A percentile compares a stretch with the other conserved stretches of the same genome.
These are phyloP conservation scores for Cicer bijugum DNA, from an alignment of 306 rosid genomes.

Conservation along the genomic window DNA sequence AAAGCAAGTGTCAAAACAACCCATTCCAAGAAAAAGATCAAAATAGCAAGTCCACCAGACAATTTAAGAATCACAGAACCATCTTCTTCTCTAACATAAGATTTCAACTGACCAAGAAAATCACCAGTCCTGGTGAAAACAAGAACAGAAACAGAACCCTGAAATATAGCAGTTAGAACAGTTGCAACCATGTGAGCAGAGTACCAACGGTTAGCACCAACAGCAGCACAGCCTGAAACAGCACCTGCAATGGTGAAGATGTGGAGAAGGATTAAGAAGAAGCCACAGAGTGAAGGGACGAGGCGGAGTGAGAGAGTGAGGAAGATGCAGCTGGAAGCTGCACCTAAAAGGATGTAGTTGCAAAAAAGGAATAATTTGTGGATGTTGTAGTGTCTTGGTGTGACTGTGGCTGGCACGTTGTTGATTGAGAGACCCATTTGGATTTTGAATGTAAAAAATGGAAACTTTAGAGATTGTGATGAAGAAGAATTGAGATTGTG, in stretches of 20 bases:
- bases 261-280: conserved; percentile 85
- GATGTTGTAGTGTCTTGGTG: conserved; percentile 57
- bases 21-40: conserved; percentile 91
- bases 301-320: conserved; percentile 89
- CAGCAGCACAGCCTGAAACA: conserved; percentile 72
- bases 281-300: conserved; percentile 79
- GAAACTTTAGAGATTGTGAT: background rate
- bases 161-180: conserved; percentile 78
- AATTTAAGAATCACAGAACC: conserved; percentile 74
- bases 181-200: conserved; percentile 87
- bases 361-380: conserved; percentile 82
- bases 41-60: conserved; percentile 70
- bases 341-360: conserved; percentile 86
- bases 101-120: conserved; percentile 67
- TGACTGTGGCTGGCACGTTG: background rate
- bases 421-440: conserved; percentile 54
- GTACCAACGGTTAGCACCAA: conserved; percentile 66
- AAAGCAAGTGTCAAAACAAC: conserved; percentile 76
- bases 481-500: background rate
- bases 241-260: conserved; percentile 74
- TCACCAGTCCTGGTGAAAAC: conserved; percentile 66
- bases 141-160: conserved; percentile 78
- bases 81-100: conserved; percentile 85
- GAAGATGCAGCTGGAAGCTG: conserved; percentile 94
- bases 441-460: background rate